Evolutionary conservation across 2,329 filamentous ascomycete genomes (phyloP), one percentile per base, ranked within the genome.

Genomic region (Juglanconis sp.): DNA sequence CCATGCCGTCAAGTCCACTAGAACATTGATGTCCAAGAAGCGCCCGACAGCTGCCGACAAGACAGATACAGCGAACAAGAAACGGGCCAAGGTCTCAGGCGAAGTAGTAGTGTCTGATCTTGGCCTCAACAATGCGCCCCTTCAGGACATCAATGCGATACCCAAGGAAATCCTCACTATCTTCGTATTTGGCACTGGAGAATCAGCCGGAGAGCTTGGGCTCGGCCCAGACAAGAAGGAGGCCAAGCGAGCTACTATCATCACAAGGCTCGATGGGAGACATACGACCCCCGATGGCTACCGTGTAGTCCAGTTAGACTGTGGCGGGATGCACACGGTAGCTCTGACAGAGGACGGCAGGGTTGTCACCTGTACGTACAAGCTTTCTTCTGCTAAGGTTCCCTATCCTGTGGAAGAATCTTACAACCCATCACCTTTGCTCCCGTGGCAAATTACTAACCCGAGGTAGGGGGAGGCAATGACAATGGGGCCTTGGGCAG

Each of bases 391-490:
- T n/a, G n/a, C n/a, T n/a, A n/a, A n/a, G n/a, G n/a, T n/a, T n/a
- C n/a, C n/a, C n/a, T n/a, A n/a, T n/a, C n/a, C n/a, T n/a, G n/a
- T n/a, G n/a, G n/a, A n/a, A n/a, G n/a, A n/a, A n/a, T n/a, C n/a
- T n/a, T n/a, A n/a, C n/a, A n/a, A n/a, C n/a, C n/a, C n/a, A n/a
- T n/a, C n/a, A n/a, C n/a, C n/a, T n/a, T n/a, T n/a, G n/a, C n/a
- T n/a, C n/a, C n/a, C n/a, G n/a, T n/a, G n/a, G n/a, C n/a, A n/a
- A n/a, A n/a, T n/a, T n/a, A n/a, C n/a, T n/a, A n/a, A n/a, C n/a
- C n/a, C n/a, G n/a, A n/a, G n/a, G n/a, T n/a, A 30, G 90, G 87
- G 87, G 87, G 87, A 61, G 87, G 89, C 59, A 89, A 89, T 69
- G 87, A 90, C 69, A 81, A 87, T 65, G 85, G 85, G 59, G 86